Percentiles rank a stretch among this genome's conserved stretches.
phyloP scores from a whole-genome alignment of 2,329 filamentous ascomycete species.

The Phaeoacremonium minimum region DNA sequence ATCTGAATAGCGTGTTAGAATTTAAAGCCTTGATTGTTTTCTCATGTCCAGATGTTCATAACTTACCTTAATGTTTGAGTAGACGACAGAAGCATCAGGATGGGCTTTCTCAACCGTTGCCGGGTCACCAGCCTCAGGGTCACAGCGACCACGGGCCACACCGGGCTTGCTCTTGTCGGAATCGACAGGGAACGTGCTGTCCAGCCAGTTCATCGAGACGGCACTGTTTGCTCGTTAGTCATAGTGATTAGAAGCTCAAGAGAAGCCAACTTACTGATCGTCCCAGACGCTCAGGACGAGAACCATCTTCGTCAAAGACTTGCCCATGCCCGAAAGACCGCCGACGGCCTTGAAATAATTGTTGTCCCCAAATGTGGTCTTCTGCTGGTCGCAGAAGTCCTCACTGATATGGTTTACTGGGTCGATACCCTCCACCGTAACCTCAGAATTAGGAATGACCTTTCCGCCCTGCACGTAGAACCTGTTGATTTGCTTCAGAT shows the following conservation, averaged over 20 bases:
- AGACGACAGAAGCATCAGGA: constrained; percentile 37
- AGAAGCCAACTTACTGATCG: constrained; percentile 45
- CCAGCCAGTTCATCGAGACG: constrained; percentile 59
- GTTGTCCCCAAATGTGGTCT: constrained; percentile 45
- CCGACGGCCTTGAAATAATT: constrained; percentile 44
- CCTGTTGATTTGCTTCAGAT: constrained; percentile 48
- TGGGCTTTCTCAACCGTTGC: constrained; percentile 33
- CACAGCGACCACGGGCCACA: constrained; percentile 42
- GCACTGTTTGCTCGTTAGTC: no score
- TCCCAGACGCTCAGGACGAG: constrained; percentile 39
- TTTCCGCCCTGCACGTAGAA: constrained; percentile 54
- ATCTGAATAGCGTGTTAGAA: constrained; percentile 13
- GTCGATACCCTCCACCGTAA: constrained; percentile 19
- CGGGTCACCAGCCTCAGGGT: constrained; percentile 38
- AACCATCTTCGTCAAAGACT: constrained; percentile 24
- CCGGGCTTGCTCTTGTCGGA: constrained; percentile 30
- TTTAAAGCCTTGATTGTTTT: no score
- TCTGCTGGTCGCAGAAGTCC: constrained; percentile 50
- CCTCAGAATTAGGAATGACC: constrained; percentile 44
- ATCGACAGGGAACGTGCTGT: constrained; percentile 48
- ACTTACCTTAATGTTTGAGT: constrained; percentile 41
- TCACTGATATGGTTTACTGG: constrained; percentile 37
- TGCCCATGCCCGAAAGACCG: constrained; percentile 49
- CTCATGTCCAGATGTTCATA: no score
- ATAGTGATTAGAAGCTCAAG: no score